Evolutionary conservation across 805 yeast species (phyloP).

Genomic region (Saccharomycopsis guyanensis): DNA sequence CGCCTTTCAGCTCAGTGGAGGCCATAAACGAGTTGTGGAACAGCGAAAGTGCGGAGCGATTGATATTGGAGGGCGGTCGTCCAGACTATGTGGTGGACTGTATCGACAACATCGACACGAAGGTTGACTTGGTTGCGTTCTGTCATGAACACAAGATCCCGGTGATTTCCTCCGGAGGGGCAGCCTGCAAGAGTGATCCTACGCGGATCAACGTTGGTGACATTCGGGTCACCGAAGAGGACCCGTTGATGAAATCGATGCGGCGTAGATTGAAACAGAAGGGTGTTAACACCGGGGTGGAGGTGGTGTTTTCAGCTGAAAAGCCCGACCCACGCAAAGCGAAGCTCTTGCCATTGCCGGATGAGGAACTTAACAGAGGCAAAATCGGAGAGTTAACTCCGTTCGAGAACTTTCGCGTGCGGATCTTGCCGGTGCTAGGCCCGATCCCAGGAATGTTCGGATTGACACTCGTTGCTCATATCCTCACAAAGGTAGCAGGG

Average conservation of each 20-base stretch:
- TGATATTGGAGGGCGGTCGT: slow-evolving; percentile 37
- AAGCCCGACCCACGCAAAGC: slow-evolving; percentile 97
- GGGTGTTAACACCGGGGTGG: slow-evolving; percentile 70
- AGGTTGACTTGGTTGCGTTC: slow-evolving; percentile 77
- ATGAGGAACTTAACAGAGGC: slow-evolving; percentile 73
- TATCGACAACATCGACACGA: slow-evolving; percentile 95
- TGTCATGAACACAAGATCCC: slow-evolving; percentile 53
- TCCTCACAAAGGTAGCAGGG: slow-evolving; percentile 72
- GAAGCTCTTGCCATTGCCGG: slow-evolving; percentile 73
- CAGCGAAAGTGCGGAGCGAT: slow-evolving; percentile 51
- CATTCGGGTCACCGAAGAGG: slow-evolving; percentile 85
- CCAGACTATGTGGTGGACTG: slow-evolving; percentile 89
- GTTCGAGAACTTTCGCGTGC: slow-evolving; percentile 79
- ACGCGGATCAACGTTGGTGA: slow-evolving; percentile 86
- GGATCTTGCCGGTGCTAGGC: slow-evolving; percentile 93
- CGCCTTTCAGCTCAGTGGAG: slow-evolving; percentile 92
- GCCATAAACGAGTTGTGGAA: slow-evolving; percentile 74
- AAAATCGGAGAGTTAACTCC: slow-evolving; percentile 83
- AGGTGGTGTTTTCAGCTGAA: slow-evolving; percentile 88
- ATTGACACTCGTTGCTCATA: slow-evolving; percentile 75
- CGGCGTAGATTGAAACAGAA: slow-evolving; percentile 74
- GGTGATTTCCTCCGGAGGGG: slow-evolving; percentile 93
- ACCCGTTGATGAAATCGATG: slow-evolving; percentile 81
- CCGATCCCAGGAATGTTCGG: slow-evolving; percentile 98
- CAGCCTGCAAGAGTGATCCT: slow-evolving; percentile 94